These are phyloP conservation scores for Ganoderma meredithae DNA, from an alignment of 1,284 basidiomycete genomes.

Conservation along the genomic window DNA sequence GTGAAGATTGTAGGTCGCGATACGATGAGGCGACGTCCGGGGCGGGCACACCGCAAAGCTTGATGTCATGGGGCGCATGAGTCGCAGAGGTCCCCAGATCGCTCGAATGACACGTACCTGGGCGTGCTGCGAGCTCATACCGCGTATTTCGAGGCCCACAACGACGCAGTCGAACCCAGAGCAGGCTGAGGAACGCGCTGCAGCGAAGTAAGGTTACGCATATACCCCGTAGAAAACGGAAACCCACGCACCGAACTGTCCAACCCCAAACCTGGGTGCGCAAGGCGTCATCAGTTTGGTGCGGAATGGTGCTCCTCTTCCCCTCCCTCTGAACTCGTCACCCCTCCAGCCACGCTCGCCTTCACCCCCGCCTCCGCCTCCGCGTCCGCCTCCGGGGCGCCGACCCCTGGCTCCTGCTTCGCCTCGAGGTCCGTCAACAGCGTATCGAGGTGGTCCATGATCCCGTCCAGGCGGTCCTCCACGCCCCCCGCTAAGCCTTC, in stretches of 20 bases:
- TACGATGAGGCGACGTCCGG: neutral
- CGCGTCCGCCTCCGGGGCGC: neutral
- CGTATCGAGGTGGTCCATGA: slow-evolving; percentile 62
- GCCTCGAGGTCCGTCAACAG: slow-evolving; percentile 56
- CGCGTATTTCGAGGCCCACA: no score
- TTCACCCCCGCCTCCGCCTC: neutral
- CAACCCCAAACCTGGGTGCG: neutral
- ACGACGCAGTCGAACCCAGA: no score
- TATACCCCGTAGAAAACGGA: neutral
- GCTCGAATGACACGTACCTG: neutral
- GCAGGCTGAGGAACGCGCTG: neutral
- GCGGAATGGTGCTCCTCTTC: neutral
- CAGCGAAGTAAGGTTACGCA: neutral
- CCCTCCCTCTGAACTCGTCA: neutral
- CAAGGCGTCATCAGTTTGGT: no score
- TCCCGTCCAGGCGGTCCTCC: slow-evolving; percentile 62
- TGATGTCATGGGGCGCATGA: neutral
- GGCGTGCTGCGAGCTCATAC: neutral
- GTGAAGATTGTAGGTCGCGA: neutral
- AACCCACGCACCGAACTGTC: neutral
- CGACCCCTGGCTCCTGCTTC: no score
- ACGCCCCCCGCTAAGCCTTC: slow-evolving; percentile 62
- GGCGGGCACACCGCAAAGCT: neutral
- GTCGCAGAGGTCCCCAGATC: neutral
- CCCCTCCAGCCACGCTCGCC: neutral